phyloP scores from a whole-genome alignment of 352 stramenopile species.

The Pythium monospermum region DNA sequence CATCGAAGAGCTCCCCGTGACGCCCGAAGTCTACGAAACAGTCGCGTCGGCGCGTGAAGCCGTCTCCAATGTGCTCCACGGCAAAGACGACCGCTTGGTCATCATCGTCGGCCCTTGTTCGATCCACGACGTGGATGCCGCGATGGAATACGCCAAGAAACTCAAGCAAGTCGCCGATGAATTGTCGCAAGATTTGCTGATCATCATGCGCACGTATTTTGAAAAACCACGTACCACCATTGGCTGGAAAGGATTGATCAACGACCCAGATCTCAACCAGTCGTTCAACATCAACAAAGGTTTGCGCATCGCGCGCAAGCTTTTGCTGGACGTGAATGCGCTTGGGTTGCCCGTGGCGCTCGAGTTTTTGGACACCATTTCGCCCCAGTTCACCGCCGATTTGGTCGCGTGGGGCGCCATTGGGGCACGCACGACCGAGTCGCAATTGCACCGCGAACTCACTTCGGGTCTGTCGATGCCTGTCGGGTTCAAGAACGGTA shows the following conservation, averaged over 20 bases:
- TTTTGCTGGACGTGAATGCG: conserved; percentile 79
- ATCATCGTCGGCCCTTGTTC: conserved; percentile 78
- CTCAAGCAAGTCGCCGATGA: conserved; percentile 53
- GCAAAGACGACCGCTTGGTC: conserved; percentile 63
- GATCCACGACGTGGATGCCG: conserved; percentile 74
- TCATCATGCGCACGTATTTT: conserved; percentile 88
- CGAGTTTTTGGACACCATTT: conserved; percentile 84
- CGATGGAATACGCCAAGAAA: conserved; percentile 65
- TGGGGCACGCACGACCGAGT: conserved; percentile 79
- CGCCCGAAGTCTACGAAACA: conserved; percentile 57
- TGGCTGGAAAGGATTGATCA: conserved; percentile 84
- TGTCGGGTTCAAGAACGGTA: conserved; percentile 85
- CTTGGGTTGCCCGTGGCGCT: conserved; percentile 70
- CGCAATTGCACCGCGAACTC: conserved; percentile 76
- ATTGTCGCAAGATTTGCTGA: conserved; percentile 55
- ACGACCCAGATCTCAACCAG: conserved; percentile 78
- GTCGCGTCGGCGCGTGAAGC: conserved; percentile 44
- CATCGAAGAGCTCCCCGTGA: conserved; percentile 71
- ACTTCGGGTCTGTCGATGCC: conserved; percentile 79
- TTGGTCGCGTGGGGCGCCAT: conserved; percentile 82
- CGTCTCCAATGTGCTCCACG: conserved; percentile 58
- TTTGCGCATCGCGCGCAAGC: conserved; percentile 74
- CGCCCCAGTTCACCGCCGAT: conserved; percentile 71
- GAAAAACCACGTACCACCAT: conserved; percentile 83
- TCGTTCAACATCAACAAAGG: conserved; percentile 89